Conservation (phyloP, 768 basidiomycete genomes). For the Steccherinum ochraceum region DNA sequence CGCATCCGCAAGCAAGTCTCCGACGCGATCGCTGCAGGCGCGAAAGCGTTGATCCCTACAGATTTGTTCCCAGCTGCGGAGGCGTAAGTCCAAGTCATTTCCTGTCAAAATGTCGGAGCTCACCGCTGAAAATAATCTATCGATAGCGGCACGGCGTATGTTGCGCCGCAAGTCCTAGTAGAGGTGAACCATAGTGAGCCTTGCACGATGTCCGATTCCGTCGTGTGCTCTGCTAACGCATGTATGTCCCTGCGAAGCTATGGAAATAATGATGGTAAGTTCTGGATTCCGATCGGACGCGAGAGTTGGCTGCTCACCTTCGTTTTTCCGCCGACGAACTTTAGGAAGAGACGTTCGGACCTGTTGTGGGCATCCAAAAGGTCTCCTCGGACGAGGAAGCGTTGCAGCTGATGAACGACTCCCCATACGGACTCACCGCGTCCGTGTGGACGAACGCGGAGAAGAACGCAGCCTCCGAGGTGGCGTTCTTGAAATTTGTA, state of each 20-base stretch:
- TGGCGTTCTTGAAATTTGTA: conserved; percentile 60
- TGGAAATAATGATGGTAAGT: conserved; percentile 96
- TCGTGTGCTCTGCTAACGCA: neutral
- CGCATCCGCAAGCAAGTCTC: conserved; percentile 81
- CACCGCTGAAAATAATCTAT: too few species aligned
- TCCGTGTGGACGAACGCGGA: conserved; percentile 87
- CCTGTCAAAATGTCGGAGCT: neutral
- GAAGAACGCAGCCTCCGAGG: conserved; percentile 52
- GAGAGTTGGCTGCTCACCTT: neutral
- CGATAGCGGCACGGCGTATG: conserved; percentile 82
- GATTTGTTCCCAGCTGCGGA: conserved; percentile 61
- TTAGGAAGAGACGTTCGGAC: conserved; percentile 94
- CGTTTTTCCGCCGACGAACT: neutral
- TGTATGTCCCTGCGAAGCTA: conserved; percentile 54
- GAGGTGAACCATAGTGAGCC: conserved; percentile 83
- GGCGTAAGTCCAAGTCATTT: conserved; percentile 37
- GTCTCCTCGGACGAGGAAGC: conserved; percentile 87
- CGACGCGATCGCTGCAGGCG: conserved; percentile 82
- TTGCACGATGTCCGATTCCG: conserved; percentile 5
- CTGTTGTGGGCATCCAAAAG: conserved; percentile 90
- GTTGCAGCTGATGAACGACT: conserved; percentile 90
- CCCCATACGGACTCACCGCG: conserved; percentile 89
- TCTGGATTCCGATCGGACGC: conserved; percentile 5
- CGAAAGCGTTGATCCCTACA: conserved; percentile 67
- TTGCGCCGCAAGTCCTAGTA: conserved; percentile 87